Percentiles rank a stretch among this genome's conserved stretches.
Evolutionary conservation across 169 alveolate species (phyloP).

Genomic region (Plasmodium coatneyi): DNA sequence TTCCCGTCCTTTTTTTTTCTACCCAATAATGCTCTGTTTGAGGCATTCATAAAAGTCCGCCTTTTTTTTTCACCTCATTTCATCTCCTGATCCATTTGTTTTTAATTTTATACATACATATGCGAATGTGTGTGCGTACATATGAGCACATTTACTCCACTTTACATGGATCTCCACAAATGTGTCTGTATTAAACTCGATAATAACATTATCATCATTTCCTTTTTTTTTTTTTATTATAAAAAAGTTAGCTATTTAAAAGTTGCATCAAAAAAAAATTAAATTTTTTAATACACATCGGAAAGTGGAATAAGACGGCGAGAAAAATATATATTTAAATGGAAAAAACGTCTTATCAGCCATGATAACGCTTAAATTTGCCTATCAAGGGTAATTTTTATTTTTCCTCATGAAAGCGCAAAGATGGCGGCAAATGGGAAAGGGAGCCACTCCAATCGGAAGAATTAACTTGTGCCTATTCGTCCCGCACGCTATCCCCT

Average conservation of each 20-base stretch:
- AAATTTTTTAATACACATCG: background rate
- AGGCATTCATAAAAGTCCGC: background rate
- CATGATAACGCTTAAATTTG: background rate
- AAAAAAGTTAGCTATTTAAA: background rate
- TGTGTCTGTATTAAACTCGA: background rate
- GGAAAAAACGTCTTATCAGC: background rate
- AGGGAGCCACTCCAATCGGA: background rate
- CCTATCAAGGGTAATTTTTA: background rate
- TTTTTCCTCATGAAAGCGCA: background rate
- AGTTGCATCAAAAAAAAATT: background rate
- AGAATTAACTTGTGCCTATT: background rate
- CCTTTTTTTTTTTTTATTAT: background rate
- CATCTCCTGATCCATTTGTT: slow-evolving; percentile 6
- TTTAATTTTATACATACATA: slow-evolving; percentile 1
- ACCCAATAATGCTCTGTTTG: background rate
- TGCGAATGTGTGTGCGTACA: background rate
- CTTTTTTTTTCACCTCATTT: background rate
- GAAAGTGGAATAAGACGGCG: background rate
- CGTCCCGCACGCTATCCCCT: background rate
- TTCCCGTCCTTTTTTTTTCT: background rate
- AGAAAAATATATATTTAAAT: background rate
- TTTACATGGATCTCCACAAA: background rate
- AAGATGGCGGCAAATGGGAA: background rate
- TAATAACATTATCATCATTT: background rate
- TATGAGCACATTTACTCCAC: background rate